phyloP scores from a whole-genome alignment of 2,329 filamentous ascomycete species.

The Aspergillus latus region DNA sequence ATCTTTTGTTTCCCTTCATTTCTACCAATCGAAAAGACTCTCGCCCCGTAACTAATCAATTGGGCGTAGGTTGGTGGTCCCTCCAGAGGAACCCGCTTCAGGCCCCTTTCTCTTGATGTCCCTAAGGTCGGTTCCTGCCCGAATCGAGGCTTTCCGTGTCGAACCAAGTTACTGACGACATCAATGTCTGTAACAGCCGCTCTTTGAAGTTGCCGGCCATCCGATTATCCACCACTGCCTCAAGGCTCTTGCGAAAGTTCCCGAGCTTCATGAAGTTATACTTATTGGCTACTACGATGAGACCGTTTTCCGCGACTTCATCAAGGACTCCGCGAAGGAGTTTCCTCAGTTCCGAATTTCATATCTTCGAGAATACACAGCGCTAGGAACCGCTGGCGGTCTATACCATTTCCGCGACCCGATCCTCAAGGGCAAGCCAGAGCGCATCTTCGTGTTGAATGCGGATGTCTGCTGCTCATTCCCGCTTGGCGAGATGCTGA shows the following conservation, averaged over 20 bases:
- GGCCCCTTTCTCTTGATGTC: constrained; percentile 90
- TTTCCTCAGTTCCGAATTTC: constrained; percentile 88
- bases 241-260: constrained; percentile 84
- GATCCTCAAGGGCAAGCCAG: constrained; percentile 91
- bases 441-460: constrained; percentile 95
- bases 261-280: constrained; percentile 92
- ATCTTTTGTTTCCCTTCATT: background rate
- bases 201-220: constrained; percentile 97
- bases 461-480: constrained; percentile 99
- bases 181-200: constrained; percentile 59
- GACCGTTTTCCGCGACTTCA: constrained; percentile 94
- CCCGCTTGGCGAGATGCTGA: constrained; percentile 92
- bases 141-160: background rate
- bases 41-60: constrained; percentile 19
- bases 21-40: background rate
- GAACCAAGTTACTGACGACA: constrained; percentile 15
- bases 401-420: constrained; percentile 99
- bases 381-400: constrained; percentile 90
- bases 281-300: constrained; percentile 99
- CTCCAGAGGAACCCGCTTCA: constrained; percentile 91
- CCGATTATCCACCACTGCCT: constrained; percentile 98
- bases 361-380: constrained; percentile 96
- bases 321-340: constrained; percentile 81
- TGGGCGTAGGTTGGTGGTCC: constrained; percentile 80
- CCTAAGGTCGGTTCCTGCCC: constrained; percentile 68